A percentile compares a stretch with the other conserved stretches of the same genome.
These are phyloP conservation scores for Hypoxylon sp. DNA, from an alignment of 2,329 filamentous ascomycete genomes.

Conservation along the genomic window DNA sequence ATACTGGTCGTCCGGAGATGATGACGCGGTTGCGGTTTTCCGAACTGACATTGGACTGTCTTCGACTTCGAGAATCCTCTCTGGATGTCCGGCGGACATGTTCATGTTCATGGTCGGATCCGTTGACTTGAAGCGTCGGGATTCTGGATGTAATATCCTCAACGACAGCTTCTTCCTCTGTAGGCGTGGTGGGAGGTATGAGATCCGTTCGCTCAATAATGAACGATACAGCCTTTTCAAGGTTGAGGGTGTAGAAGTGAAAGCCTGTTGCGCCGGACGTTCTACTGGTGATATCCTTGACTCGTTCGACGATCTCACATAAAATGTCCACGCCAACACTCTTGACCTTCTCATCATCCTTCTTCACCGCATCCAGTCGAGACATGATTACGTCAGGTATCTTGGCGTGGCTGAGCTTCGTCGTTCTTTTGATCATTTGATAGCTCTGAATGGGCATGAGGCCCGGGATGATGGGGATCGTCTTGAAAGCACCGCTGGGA, in stretches of 20 bases:
- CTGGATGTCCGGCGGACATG: conserved; percentile 51
- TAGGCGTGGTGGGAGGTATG: conserved; percentile 72
- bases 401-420: conserved; percentile 91
- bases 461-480: conserved; percentile 90
- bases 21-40: conserved; percentile 91
- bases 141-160: conserved; percentile 62
- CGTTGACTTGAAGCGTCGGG: conserved; percentile 67
- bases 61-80: conserved; percentile 61
- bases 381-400: conserved; percentile 79
- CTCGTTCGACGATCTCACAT: conserved; percentile 83
- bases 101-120: conserved; percentile 52
- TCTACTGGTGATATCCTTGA: conserved; percentile 74
- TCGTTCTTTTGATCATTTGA: conserved; percentile 92
- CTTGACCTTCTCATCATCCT: conserved; percentile 86
- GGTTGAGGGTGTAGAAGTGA: conserved; percentile 97
- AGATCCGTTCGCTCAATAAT: conserved; percentile 88
- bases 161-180: conserved; percentile 64
- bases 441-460: conserved; percentile 99
- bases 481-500: conserved; percentile 85
- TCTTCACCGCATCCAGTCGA: conserved; percentile 78
- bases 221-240: conserved; percentile 95
- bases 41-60: conserved; percentile 84
- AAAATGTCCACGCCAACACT: conserved; percentile 84
- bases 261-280: conserved; percentile 79
- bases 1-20: conserved; percentile 73